Conservation (phyloP, 2,329 filamentous ascomycete species). For the Ceratocystis huliohia region DNA sequence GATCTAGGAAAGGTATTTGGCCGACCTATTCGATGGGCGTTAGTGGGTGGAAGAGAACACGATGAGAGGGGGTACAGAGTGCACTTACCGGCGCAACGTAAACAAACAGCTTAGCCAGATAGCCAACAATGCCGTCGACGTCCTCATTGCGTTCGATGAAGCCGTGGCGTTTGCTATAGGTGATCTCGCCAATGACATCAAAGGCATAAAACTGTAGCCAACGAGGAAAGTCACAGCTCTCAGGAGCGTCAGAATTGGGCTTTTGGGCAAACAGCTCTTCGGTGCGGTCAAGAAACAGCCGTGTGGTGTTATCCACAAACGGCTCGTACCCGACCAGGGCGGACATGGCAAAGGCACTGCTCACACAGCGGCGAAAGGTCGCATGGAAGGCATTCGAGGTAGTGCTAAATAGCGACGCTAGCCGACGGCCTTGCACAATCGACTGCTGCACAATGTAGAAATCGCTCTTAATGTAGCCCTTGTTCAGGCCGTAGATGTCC, state of each 20-base stretch:
- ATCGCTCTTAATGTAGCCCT: conserved; percentile 66
- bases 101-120: conserved; percentile 50
- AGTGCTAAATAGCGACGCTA: conserved; percentile 65
- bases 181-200: conserved; percentile 67
- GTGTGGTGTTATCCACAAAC: conserved; percentile 62
- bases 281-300: conserved; percentile 54
- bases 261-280: conserved; percentile 40
- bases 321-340: conserved; percentile 67
- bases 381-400: conserved; percentile 64
- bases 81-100: conserved; percentile 55
- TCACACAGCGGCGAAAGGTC: conserved; percentile 61
- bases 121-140: conserved; percentile 59
- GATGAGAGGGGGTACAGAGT: background rate
- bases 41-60: background rate
- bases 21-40: conserved; percentile 39
- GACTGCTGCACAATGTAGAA: conserved; percentile 73
- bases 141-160: conserved; percentile 65
- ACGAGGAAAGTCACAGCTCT: conserved; percentile 49
- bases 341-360: conserved; percentile 65
- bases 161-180: conserved; percentile 61
- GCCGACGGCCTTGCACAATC: conserved; percentile 51
- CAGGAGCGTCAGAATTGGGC: conserved; percentile 14
- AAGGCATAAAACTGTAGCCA: conserved; percentile 77
- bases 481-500: conserved; percentile 69
- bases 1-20: conserved; percentile 61